Evolutionary conservation across 495 filamentous ascomycete genomes (phyloP), one percentile per base, ranked within the genome.

Genomic region (Pyrenopolyporus hunteri): DNA sequence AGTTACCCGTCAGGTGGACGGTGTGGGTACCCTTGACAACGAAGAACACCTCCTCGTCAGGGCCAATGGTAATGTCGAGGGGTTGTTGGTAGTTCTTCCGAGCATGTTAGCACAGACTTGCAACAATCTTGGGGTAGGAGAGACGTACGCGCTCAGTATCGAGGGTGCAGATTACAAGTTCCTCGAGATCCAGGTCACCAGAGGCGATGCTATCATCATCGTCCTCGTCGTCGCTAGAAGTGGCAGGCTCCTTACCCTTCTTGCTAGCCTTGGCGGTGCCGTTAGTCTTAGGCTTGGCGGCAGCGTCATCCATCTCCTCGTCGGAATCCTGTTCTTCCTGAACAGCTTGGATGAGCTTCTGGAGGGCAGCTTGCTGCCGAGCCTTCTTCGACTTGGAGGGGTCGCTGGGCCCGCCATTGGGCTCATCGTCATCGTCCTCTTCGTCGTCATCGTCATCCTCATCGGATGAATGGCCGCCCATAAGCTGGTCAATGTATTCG

Each of bases 1-100:
- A 97, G 82, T 99, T 99, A 66, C 94, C 94, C 46, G 93, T 98
- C 25, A 99, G 83, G 78, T 86, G 92, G 64, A 99, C 80, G 52
- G 87, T 83, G 80, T 97, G 91, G 42, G 91, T 96, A 68, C 94
- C 94, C 57, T 85, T 84, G 61, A 94, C 92, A 70, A 87, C 85
- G 83, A 99, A 99, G 81, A 88, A 96, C 46, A 95, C 87, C 39
- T 80, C 80, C 81, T 98, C 94, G 63, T 88, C 84, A 71, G 96
- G 90, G 61, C 80, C 82, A 72, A 99, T 82, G 46, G 88, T 91
- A 69, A 99, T 87, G 71, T 98, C 90, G 33, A 99, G 85, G n/a
- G 94, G 74, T 72, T 99, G 94, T 75, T 99, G 94, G 82, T 86
- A 96, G 77, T 88, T 84, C 94, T 98, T 63, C 32, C 17, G 33